phyloP scores from a whole-genome alignment of 2,329 filamentous ascomycete species.

The Daldinia sp. region DNA sequence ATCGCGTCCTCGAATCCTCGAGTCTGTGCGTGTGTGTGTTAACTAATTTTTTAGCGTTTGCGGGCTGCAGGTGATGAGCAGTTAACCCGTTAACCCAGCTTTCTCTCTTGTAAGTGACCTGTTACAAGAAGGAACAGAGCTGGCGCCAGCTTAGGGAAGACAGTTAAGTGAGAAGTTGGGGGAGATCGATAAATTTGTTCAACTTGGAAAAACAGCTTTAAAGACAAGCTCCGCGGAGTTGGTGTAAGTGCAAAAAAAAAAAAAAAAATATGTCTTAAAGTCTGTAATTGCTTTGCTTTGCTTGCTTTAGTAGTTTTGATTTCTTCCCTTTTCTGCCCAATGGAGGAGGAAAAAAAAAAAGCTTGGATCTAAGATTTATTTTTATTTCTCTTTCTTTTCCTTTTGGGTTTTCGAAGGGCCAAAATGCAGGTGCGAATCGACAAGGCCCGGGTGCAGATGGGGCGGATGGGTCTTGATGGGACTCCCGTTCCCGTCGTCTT shows the following conservation, averaged over 20 bases:
- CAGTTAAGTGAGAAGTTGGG: not conserved
- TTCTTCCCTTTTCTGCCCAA: not conserved
- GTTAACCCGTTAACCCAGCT: conserved; percentile 13
- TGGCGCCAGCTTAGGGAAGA: conserved; percentile 2
- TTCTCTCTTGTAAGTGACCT: conserved; percentile 10
- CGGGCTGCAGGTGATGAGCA: conserved; percentile 27
- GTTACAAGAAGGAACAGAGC: conserved; percentile 3
- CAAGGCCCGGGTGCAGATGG: conserved; percentile 40
- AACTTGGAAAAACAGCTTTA: not conserved
- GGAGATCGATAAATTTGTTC: not conserved
- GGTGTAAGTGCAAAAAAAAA: not conserved
- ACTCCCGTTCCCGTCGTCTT: conserved; percentile 41
- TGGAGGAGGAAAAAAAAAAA: conserved; percentile 14
- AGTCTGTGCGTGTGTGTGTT: not conserved
- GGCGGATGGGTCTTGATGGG: conserved; percentile 39
- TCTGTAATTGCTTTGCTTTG: conserved; percentile 6
- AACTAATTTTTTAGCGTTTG: conserved; percentile 33
- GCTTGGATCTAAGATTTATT: conserved; percentile 17
- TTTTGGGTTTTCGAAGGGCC: conserved; percentile 16
- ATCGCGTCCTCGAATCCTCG: not conserved
- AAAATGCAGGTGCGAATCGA: conserved; percentile 32
- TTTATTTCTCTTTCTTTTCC: conserved; percentile 15
- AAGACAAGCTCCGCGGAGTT: conserved; percentile 9
- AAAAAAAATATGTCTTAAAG: not conserved
- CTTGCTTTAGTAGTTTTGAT: conserved; percentile 1